Evolutionary conservation across 2,329 filamentous ascomycete species (phyloP), one percentile per base, ranked within the genome.

Genomic region (Arthrocladium fulminans): DNA sequence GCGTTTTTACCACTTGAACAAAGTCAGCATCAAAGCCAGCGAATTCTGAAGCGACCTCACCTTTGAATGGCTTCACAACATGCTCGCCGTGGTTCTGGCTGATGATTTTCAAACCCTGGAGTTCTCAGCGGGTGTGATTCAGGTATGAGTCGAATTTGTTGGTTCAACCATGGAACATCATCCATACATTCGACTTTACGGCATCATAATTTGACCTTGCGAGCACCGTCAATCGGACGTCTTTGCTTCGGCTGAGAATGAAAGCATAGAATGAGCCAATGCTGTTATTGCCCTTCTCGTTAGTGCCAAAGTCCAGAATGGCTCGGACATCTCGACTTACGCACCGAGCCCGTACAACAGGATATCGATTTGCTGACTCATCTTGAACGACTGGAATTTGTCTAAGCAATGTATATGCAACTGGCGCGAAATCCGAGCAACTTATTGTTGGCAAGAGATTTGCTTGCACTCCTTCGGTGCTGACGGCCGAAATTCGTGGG

Each of bases 251-350:
- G 45, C 65, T 68, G 0, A 78, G 57, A 29, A 79, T 70, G 50
- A 77, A 79, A 6, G 74, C 72, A 55, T 79, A 79, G 53, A 79
- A 79, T 2, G 74, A 76, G 23, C 76, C 76, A 45, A 79, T 77
- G 0, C 75, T 77, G 39, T 3, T 3, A 6, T 35, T 35, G n/a
- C n/a, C 3, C 6, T 35, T 12, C n/a, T 13, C 32, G n/a, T 3
- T 13, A 12, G 4, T 35, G 3, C n/a, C 3, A 35, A 17, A 4
- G n/a, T 9, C 19, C 19, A 13, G n/a, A 12, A 17, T 17, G 12
- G 8, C 12, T 10, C 19, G 20, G n/a, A n/a, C n/a, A n/a, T n/a
- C n/a, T 3, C 17, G 17, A 67, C 72, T 61, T 59, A 77, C 73
- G 74, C 75, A 55, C 75, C 73, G 0, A 78, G 67, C 2, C 74